Base-by-base conservation (phyloP, 495 filamentous ascomycete species). In the Talaromyces trachyspermus region DNA sequence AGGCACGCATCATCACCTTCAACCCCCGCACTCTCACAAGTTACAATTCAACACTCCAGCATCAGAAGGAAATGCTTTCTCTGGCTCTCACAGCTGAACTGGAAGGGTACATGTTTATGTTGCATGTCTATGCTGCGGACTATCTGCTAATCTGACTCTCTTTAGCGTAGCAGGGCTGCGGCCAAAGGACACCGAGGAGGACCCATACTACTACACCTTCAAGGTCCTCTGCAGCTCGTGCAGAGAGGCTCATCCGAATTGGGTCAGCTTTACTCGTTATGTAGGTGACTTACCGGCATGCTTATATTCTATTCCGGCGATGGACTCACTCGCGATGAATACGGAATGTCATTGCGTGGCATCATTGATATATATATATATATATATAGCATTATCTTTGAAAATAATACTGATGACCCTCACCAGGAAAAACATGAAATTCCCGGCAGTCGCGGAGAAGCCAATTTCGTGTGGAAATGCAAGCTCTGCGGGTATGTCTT, bases 171-270 rank as follows among this genome's bases (percentile, higher is more conserved):
- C 89, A 42, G 81, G 88, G 51, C 82, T 99, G 43, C 81, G 79
- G 45, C 94, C 92, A 1, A 70, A 83, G 50, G 92, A 99, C 64
- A 86, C 83, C 2, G 68, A 75, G 41, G 85, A 85, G 5, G 78
- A 74, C 45, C 88, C 88, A 0, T 97, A 95, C 69, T 92, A 79
- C 71, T 99, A 94, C 71, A 95, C 85, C 39, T 96, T 99, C 78
- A 88, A 84, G 57, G 91, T 99, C 33, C 85, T 95, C 71, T 99
- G 92, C 64, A 95, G 85, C 9, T 95, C 89, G 19, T 99, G 92
- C 63, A 78, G 87, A 42, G 92, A 99, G 68, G 80, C 69, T 1
- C 94, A 99, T 62, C 80, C 85, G 3, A 99, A 97, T 56, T 82
- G 77, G 65, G 80, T 99, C 32, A 84, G 77, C 44, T 77, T 99